Percentiles rank a stretch among this genome's conserved stretches.
phyloP scores from a whole-genome alignment of 768 basidiomycete genomes.

The Strobilomyces dryophilus region DNA sequence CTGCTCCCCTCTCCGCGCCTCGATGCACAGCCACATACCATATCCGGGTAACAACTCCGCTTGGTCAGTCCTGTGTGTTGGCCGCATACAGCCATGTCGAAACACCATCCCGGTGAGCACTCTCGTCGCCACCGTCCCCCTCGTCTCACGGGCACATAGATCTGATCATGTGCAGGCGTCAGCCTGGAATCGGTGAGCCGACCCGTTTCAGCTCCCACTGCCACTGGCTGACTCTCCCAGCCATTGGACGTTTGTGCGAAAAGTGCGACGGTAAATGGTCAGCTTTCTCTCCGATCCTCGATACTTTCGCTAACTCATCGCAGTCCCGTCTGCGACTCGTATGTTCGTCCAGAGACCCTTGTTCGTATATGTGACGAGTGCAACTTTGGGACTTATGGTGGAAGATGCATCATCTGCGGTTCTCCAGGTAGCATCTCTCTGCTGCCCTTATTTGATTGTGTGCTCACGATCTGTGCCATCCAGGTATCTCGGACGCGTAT shows the following conservation, averaged over 20 bases:
- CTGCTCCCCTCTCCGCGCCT: neutral
- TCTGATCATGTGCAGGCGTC: slow-evolving; percentile 96
- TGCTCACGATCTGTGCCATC: neutral
- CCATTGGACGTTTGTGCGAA: slow-evolving; percentile 96
- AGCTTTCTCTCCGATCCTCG: slow-evolving; percentile 20
- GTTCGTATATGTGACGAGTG: slow-evolving; percentile 99
- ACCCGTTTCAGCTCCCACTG: neutral
- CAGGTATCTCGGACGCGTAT: slow-evolving; percentile 98
- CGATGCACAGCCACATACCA: neutral
- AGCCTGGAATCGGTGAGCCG: slow-evolving; percentile 88
- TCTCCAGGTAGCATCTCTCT: slow-evolving; percentile 66
- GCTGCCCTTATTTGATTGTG: neutral
- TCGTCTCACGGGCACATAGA: slow-evolving; percentile 44
- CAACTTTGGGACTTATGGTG: slow-evolving; percentile 98
- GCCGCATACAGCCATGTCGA: slow-evolving; percentile 58
- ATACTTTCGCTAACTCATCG: neutral
- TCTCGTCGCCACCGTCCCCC: too few species aligned
- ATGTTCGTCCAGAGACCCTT: slow-evolving; percentile 96
- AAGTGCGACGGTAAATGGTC: slow-evolving; percentile 99
- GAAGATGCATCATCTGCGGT: slow-evolving; percentile 96
- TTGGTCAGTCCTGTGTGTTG: slow-evolving; percentile 4
- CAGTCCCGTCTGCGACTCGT: slow-evolving; percentile 98
- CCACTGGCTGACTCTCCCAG: slow-evolving; percentile 38
- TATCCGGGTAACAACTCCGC: slow-evolving; percentile 14
- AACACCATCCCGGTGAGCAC: slow-evolving; percentile 77